Base-by-base conservation (phyloP, 2,329 filamentous ascomycete species). In the Bipolaris sorokiniana region DNA sequence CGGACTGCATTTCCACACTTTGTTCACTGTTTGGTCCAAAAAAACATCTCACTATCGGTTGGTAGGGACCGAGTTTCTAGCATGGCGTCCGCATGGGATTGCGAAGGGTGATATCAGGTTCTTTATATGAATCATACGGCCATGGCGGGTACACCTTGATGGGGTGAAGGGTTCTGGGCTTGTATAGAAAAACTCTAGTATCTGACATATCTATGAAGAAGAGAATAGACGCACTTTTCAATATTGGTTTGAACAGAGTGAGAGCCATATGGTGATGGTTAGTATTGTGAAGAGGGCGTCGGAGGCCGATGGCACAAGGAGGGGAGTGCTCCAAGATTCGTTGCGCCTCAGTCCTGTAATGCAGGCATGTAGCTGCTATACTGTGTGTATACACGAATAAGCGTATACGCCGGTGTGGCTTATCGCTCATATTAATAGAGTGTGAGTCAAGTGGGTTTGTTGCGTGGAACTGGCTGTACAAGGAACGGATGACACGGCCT, bases 51-150 rank as follows among this genome's bases (percentile, higher is more conserved):
- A 59, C 56, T 68, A 67, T 64, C 61, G 62, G 63, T 63, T 66
- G 62, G 62, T 58, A 67, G 52, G 68, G 71, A 64, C 63, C 68
- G 56, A 64, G 61, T 66, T 72, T 74, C 64, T 66, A 74, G 71
- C 70, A 74, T 71, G 73, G 73, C 72, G 73, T 75, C 67, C 73
- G 71, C 72, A 73, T 74, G 69, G 70, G 60, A 69, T 64, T 70
- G 71, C 66, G 66, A 74, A 63, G 62, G 67, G 67, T 66, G 66
- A 66, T 65, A 67, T 69, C 66, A 67, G 66, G 54, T 69, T 68
- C 69, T 56, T 59, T 48, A 61, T 62, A 70, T 68, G 65, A 62
- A 64, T 65, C 64, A 65, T 57, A 56, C 63, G 61, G 60, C 64
- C 64, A 63, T 63, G 65, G 66, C 58, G 64, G 58, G 61, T 64